Evolutionary conservation across 2,329 filamentous ascomycete genomes (phyloP).

Genomic region (Colletotrichum eleusines): DNA sequence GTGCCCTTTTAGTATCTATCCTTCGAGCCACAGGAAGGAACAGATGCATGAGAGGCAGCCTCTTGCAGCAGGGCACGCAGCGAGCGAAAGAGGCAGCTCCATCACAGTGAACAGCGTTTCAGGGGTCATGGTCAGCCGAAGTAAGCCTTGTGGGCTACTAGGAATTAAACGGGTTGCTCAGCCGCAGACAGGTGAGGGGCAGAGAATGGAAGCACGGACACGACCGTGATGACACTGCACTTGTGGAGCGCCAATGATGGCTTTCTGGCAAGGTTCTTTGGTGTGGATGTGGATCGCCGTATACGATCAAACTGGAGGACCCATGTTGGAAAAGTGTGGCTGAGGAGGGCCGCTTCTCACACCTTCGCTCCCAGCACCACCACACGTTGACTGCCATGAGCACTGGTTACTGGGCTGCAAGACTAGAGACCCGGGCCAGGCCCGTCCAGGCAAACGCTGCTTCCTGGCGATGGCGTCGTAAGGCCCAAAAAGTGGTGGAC

Average conservation of each 20-base stretch:
- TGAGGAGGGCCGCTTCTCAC: conserved; percentile 27
- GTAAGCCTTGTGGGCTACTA: conserved; percentile 40
- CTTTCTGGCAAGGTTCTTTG: conserved; percentile 11
- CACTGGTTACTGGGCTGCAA: conserved; percentile 7
- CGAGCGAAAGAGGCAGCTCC: conserved; percentile 3
- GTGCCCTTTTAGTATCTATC: background rate
- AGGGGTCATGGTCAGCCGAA: conserved; percentile 28
- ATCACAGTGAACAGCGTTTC: conserved; percentile 11
- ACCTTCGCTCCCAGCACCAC: too few relatives aligned
- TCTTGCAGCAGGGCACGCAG: conserved; percentile 4
- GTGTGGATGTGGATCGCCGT: conserved; percentile 8
- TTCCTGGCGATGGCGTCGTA: background rate
- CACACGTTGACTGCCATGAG: background rate
- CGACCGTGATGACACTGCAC: conserved; percentile 31
- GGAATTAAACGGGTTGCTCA: conserved; percentile 39
- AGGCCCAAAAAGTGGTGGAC: background rate
- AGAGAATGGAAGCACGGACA: conserved; percentile 36
- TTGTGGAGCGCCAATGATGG: background rate
- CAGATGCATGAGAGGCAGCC: background rate
- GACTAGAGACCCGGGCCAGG: conserved; percentile 11
- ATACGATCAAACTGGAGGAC: conserved; percentile 20
- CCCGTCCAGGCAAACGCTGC: background rate
- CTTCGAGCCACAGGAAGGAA: background rate
- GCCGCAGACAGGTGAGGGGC: conserved; percentile 40
- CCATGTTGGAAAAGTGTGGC: conserved; percentile 16